Evolutionary conservation across 257 asterid species (phyloP).

Genomic region (Orobanche coerulescens): DNA sequence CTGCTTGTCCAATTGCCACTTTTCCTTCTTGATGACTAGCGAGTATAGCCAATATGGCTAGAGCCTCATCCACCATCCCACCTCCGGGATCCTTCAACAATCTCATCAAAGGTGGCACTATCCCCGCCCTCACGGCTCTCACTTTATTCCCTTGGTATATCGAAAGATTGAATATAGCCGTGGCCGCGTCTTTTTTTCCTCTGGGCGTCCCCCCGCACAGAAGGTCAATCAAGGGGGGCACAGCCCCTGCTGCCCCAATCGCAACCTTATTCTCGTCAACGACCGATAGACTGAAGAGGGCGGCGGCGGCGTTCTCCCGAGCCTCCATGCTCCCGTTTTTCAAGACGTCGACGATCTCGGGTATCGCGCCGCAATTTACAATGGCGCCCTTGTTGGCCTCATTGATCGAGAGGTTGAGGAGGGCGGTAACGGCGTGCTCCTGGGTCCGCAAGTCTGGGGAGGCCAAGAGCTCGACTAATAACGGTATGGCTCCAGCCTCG

Average conservation of each 20-base stretch:
- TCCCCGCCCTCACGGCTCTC: slow-evolving; percentile 78
- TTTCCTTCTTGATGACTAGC: slow-evolving; percentile 87
- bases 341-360: slow-evolving; percentile 73
- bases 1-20: slow-evolving; percentile 55
- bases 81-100: slow-evolving; percentile 78
- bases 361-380: slow-evolving; percentile 82
- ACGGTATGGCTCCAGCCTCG: slow-evolving; percentile 90
- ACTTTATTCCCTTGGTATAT: slow-evolving; percentile 89
- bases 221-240: slow-evolving; percentile 77
- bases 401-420: slow-evolving; percentile 83
- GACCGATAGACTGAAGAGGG: slow-evolving; percentile 84
- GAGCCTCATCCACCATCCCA: slow-evolving; percentile 94
- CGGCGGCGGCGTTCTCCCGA: slow-evolving; percentile 87
- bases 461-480: slow-evolving; percentile 66
- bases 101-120: slow-evolving; percentile 65
- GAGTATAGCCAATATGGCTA: slow-evolving; percentile 85
- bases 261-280: slow-evolving; percentile 87
- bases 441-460: slow-evolving; percentile 72
- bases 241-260: slow-evolving; percentile 88
- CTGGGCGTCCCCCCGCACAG: slow-evolving; percentile 79
- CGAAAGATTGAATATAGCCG: slow-evolving; percentile 85
- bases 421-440: slow-evolving; percentile 91
- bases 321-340: slow-evolving; percentile 81
- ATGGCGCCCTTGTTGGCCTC: slow-evolving; percentile 82
- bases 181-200: slow-evolving; percentile 95